Conservation (phyloP, 805 yeast species). For the Saturnispora sekii region DNA sequence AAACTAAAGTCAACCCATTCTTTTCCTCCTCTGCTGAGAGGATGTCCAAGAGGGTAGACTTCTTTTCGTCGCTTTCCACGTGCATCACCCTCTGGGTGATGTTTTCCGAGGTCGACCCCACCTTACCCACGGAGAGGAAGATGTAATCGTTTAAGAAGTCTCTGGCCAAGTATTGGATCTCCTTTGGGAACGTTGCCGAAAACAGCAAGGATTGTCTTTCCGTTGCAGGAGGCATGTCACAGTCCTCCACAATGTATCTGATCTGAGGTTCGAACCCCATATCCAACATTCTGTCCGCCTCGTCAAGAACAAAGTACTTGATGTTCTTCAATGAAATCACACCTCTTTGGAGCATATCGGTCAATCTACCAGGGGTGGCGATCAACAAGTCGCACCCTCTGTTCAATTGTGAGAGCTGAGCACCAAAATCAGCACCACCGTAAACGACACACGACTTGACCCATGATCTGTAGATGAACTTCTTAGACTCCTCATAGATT, state of each 20-base stretch:
- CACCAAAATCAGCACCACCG: conserved; percentile 95
- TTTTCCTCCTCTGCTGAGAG: conserved; percentile 61
- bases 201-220: conserved; percentile 97
- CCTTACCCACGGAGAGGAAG: conserved; percentile 96
- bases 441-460: conserved; percentile 92
- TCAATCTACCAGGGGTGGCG: conserved; percentile 99
- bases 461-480: conserved; percentile 97
- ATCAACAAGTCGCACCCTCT: conserved; percentile 94
- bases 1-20: conserved; percentile 80
- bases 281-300: conserved; percentile 99
- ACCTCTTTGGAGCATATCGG: conserved; percentile 93
- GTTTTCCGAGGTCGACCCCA: conserved; percentile 98
- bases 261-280: conserved; percentile 99
- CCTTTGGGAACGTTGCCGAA: conserved; percentile 98
- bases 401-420: conserved; percentile 79
- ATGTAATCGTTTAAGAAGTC: conserved; percentile 95
- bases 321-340: conserved; percentile 80
- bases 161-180: conserved; percentile 92
- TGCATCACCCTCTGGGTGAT: conserved; percentile 88
- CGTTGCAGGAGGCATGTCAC: conserved; percentile 91
- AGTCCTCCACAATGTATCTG: conserved; percentile 93
- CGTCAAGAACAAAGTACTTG: conserved; percentile 91
- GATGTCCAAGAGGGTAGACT: conserved; percentile 80
- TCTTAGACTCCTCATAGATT: conserved; percentile 91
- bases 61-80: conserved; percentile 91